Percentiles rank a stretch among this genome's conserved stretches.
Evolutionary conservation across 805 yeast genomes (phyloP).

Genomic region (Myxozyma sirexii): DNA sequence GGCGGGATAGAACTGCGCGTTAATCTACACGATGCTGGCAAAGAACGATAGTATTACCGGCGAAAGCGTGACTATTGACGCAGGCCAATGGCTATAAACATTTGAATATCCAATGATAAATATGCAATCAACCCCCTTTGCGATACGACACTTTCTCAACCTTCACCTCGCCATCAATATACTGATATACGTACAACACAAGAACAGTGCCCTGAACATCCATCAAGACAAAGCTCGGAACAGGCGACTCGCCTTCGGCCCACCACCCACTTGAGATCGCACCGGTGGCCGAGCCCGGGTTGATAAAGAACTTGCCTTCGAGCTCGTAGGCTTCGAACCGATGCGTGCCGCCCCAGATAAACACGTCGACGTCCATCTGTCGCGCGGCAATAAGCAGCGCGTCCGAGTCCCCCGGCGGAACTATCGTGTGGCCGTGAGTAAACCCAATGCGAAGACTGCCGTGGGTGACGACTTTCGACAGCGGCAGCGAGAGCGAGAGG

Average conservation of each 20-base stretch:
- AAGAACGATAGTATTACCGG: conserved; percentile 38
- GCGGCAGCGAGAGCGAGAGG: conserved; percentile 50
- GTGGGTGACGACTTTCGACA: conserved; percentile 63
- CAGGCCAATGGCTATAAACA: conserved; percentile 37
- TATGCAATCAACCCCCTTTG: conserved; percentile 44
- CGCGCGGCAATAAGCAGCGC: conserved; percentile 81
- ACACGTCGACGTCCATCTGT: conserved; percentile 86
- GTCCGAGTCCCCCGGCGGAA: conserved; percentile 86
- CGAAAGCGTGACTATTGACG: conserved; percentile 47
- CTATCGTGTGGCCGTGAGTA: conserved; percentile 78
- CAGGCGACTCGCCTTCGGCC: conserved; percentile 54
- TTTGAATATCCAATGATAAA: background rate
- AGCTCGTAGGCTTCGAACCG: conserved; percentile 89
- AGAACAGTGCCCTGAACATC: conserved; percentile 82
- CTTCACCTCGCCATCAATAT: conserved; percentile 77
- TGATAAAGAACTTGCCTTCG: conserved; percentile 91
- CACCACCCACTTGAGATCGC: conserved; percentile 73
- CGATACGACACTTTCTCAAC: conserved; percentile 83
- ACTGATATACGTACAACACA: conserved; percentile 81
- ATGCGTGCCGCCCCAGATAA: conserved; percentile 93
- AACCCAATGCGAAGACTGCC: conserved; percentile 81
- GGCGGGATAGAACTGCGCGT: conserved; percentile 38
- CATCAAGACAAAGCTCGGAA: conserved; percentile 85
- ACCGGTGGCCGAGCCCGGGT: conserved; percentile 97
- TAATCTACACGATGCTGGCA: conserved; percentile 36